Conservation (phyloP, 192 early-diverging fungal species). For the Coemansia sp. region DNA sequence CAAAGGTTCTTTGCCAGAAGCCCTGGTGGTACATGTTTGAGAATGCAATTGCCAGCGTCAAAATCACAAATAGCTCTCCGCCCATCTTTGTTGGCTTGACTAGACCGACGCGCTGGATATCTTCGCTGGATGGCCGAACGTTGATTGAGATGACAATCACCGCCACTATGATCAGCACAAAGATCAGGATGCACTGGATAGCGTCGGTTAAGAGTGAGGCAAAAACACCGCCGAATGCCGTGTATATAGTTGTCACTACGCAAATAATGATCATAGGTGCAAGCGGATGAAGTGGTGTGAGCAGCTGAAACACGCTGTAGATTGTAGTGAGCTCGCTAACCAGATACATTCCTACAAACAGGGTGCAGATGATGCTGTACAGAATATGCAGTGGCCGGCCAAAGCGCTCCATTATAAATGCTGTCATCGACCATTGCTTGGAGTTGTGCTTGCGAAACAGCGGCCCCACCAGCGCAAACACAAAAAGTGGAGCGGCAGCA, state of each 20-base stretch:
- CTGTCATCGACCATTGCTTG: conserved; percentile 62
- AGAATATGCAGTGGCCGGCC: conserved; percentile 60
- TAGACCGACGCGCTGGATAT: conserved; percentile 53
- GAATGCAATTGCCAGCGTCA: conserved; percentile 61
- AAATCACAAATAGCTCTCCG: conserved; percentile 61
- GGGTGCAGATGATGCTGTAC: conserved; percentile 58
- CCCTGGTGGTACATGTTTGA: conserved; percentile 68
- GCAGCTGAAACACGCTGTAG: conserved; percentile 55
- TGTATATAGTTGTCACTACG: conserved; percentile 65
- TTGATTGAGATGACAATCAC: conserved; percentile 56
- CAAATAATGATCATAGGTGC: conserved; percentile 60
- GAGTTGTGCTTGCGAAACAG: conserved; percentile 60
- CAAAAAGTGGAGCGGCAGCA: conserved; percentile 58
- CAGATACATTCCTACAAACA: conserved; percentile 63
- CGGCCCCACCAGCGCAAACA: conserved; percentile 60
- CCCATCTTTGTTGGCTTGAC: conserved; percentile 64
- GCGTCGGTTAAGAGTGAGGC: conserved; percentile 68
- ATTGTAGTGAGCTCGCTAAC: conserved; percentile 68
- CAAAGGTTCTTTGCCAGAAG: conserved; percentile 73
- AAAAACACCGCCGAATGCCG: conserved; percentile 65
- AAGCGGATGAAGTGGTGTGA: conserved; percentile 58
- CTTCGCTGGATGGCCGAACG: conserved; percentile 52
- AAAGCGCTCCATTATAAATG: conserved; percentile 63
- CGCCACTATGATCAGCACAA: conserved; percentile 55
- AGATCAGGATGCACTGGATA: conserved; percentile 58